These are phyloP conservation scores for Allantophomopsis cytisporea DNA, from an alignment of 2,329 filamentous ascomycete species.

Conservation along the genomic window DNA sequence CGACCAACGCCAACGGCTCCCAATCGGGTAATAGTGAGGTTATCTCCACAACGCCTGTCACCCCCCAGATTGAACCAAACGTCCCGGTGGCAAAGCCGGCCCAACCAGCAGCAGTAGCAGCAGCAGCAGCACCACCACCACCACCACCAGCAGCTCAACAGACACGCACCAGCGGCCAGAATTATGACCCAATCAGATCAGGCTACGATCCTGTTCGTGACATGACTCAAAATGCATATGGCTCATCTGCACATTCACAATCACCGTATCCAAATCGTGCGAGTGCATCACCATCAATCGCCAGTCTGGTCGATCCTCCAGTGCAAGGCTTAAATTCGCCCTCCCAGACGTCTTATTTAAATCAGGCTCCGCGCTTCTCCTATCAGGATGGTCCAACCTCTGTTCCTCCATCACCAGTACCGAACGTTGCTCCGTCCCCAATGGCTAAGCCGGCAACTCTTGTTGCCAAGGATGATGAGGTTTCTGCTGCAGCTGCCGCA, in stretches of 20 bases:
- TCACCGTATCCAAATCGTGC: slow-evolving; percentile 46
- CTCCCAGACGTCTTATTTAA: slow-evolving; percentile 18
- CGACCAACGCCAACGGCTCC: slow-evolving; percentile 3
- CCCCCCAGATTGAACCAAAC: slow-evolving; percentile 8
- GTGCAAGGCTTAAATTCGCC: slow-evolving; percentile 17
- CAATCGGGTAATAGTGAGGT: slow-evolving; percentile 23
- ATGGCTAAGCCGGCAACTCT: slow-evolving; percentile 6
- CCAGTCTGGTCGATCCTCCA: slow-evolving; percentile 72
- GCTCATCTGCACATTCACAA: slow-evolving; percentile 7
- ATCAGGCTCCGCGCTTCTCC: slow-evolving; percentile 14
- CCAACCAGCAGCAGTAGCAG: slow-evolving; percentile 5
- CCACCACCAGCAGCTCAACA: slow-evolving; percentile 16
- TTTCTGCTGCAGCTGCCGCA: slow-evolving; percentile 6
- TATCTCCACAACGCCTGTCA: slow-evolving; percentile 18
- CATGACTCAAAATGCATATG: slow-evolving; percentile 26
- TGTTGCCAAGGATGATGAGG: slow-evolving; percentile 8
- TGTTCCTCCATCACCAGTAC: slow-evolving; percentile 16
- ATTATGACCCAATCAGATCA: slow-evolving; percentile 82
- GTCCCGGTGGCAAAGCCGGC: slow-evolving; percentile 11
- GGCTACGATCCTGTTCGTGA: slow-evolving; percentile 51
- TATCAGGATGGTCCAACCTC: slow-evolving; percentile 10
- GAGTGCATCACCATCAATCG: slow-evolving; percentile 85
- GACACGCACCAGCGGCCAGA: slow-evolving; percentile 58
- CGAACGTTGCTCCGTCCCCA: slow-evolving; percentile 6
- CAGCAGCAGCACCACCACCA: no score